Evolutionary conservation across 106 monocot genomes (phyloP).

Genomic region (Acanthochlamys bracteata): DNA sequence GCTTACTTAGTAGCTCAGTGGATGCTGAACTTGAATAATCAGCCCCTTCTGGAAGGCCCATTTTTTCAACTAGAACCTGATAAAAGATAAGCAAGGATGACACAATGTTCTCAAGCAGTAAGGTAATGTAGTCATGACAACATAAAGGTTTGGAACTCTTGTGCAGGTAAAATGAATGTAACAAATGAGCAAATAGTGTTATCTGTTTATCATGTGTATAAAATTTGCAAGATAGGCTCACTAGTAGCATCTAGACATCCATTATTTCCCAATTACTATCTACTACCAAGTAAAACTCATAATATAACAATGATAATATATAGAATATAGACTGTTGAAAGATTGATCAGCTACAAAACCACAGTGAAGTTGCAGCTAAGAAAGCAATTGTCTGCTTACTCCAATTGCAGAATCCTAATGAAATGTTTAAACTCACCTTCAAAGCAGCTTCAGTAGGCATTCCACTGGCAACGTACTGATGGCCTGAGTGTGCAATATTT

Average conservation of each 20-base stretch:
- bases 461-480: constrained; percentile 69
- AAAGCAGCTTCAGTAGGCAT: constrained; percentile 93
- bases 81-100: not conserved
- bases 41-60: constrained; percentile 53
- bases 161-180: not conserved
- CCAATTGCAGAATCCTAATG: too few relatives aligned
- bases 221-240: too few relatives aligned
- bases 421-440: constrained; percentile 34
- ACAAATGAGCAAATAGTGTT: not conserved
- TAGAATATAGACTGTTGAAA: too few relatives aligned
- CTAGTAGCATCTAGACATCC: too few relatives aligned
- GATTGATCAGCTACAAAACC: not conserved
- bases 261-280: too few relatives aligned
- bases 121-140: not conserved
- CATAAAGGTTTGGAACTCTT: not conserved
- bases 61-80: constrained; percentile 88
- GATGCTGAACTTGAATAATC: constrained; percentile 19
- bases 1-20: constrained; percentile 54
- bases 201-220: not conserved
- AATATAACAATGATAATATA: too few relatives aligned
- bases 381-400: not conserved
- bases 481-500: constrained; percentile 38
- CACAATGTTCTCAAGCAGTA: not conserved
- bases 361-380: not conserved
- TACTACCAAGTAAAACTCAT: too few relatives aligned